Evolutionary conservation across 139 green algal genomes (phyloP), one percentile per base, ranked within the genome.

Genomic region (Picochlorum sp.): DNA sequence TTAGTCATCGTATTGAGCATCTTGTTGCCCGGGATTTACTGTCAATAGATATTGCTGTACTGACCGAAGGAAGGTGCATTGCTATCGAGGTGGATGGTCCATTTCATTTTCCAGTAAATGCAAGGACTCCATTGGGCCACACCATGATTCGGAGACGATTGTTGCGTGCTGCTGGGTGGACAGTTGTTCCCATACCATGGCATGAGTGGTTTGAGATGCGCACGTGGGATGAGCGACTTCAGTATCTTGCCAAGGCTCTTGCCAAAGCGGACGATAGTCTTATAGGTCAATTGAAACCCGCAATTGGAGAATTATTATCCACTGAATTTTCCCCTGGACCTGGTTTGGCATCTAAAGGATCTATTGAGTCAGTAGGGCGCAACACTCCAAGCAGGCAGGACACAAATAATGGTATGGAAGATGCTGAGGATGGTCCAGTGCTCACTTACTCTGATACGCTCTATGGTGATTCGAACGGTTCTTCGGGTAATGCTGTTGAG

Each of bases 31-130:
- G 71, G 20, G 74, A 70, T 65, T 47, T 76, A 18, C 70, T 85
- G 49, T 71, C 55, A 5, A 38, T 85, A 30, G 78, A 85, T 69
- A 80, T 85, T 15, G 76, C 63, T 21, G 49, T 83, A 6, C 4
- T 72, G 7, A 37, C 21, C 4, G 62, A 41, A 7, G 70, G 63
- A 45, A 44, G 34, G 26, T 62, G 50, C 54, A 57, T 84, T 13
- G 76, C 75, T 4, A 61, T 84, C 9, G 77, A 84, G 54, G 75
- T 83, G 26, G 75, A 83, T 50, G 75, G 78, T 31, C 78, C 78
- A 11, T 83, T 65, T 54, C 78, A 84, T 70, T 84, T 72, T 49
- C 69, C 75, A 18, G 44, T 78, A 45, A 84, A 84, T 61, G 69
- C 71, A n/a, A 58, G 56, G 44, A 62, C 75, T 57, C 75, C 75